A percentile compares a stretch with the other conserved stretches of the same genome.
phyloP scores from a whole-genome alignment of 352 stramenopile genomes.

The Globisporangium carolinianum region DNA sequence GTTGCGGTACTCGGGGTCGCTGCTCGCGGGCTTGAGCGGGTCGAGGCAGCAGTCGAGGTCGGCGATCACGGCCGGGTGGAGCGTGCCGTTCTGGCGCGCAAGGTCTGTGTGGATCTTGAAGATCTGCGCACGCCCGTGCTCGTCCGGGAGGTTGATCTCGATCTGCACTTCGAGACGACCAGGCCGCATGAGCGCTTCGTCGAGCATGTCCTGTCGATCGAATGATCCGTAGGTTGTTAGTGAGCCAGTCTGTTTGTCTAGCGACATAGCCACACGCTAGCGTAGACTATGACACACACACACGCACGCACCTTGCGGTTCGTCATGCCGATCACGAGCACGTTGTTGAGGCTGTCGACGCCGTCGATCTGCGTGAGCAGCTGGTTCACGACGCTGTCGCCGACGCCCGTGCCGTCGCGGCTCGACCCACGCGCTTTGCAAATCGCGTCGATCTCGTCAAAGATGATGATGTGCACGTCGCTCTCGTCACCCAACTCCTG shows the following conservation, averaged over 20 bases:
- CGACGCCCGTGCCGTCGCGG: conserved; percentile 93
- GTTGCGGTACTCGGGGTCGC: conserved; percentile 79
- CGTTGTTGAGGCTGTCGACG: conserved; percentile 99
- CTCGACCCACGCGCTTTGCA: conserved; percentile 94
- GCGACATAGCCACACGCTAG: too few species aligned
- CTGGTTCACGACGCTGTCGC: conserved; percentile 99
- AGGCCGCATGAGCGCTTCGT: conserved; percentile 96
- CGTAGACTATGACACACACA: too few species aligned
- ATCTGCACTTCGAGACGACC: conserved; percentile 99
- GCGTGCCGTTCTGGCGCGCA: conserved; percentile 59
- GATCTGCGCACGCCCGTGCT: conserved; percentile 94
- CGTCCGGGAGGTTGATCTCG: conserved; percentile 98
- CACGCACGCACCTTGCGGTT: conserved; percentile 91
- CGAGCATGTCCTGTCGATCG: conserved; percentile 70
- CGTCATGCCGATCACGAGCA: conserved; percentile 99
- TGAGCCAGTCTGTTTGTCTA: too few species aligned
- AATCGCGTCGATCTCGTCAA: conserved; percentile 99
- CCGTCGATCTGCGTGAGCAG: conserved; percentile 99
- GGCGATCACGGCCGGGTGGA: conserved; percentile 64
- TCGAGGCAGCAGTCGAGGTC: conserved; percentile 73
- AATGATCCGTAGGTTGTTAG: too few species aligned
- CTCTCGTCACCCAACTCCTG: conserved; percentile 93
- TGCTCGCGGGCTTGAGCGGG: conserved; percentile 48
- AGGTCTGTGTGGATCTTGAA: conserved; percentile 97
- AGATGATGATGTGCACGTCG: conserved; percentile 99